A percentile compares a stretch with the other conserved stretches of the same genome.
Conservation (phyloP, 768 basidiomycete genomes). For the Tulasnella sp. region DNA sequence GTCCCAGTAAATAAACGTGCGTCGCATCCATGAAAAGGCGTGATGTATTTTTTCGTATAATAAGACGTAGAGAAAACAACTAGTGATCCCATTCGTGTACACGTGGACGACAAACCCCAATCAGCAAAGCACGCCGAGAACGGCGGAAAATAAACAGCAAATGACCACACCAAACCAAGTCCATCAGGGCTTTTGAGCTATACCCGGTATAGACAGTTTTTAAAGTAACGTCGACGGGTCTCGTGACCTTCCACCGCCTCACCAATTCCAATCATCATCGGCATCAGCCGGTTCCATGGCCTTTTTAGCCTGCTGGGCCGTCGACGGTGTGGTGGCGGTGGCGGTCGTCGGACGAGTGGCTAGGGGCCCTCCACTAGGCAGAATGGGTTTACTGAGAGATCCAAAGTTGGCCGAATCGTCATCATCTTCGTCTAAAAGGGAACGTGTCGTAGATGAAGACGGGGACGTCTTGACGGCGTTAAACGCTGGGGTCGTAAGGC, state of each 20-base stretch:
- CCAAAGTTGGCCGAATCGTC: slow-evolving; percentile 1
- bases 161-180: not conserved
- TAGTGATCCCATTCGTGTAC: not conserved
- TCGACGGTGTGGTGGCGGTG: not conserved
- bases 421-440: slow-evolving; percentile 17
- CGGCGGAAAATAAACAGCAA: not conserved
- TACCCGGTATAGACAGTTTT: not conserved
- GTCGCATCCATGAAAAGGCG: not conserved
- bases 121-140: not conserved
- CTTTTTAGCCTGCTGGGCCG: not conserved
- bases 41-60: not conserved
- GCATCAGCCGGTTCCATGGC: slow-evolving; percentile 10
- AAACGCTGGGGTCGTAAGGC: not conserved
- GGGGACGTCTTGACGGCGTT: slow-evolving; percentile 3
- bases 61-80: not conserved
- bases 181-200: not conserved
- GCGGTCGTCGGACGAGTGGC: slow-evolving; percentile 2
- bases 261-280: slow-evolving; percentile 27
- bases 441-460: not conserved
- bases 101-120: not conserved
- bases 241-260: not conserved
- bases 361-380: not conserved
- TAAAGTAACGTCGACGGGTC: not conserved
- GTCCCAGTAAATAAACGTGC: not conserved
- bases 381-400: slow-evolving; percentile 7